A percentile compares a stretch with the other conserved stretches of the same genome.
Evolutionary conservation across 2,329 filamentous ascomycete species (phyloP).

Genomic region (Eurotiales sp.): DNA sequence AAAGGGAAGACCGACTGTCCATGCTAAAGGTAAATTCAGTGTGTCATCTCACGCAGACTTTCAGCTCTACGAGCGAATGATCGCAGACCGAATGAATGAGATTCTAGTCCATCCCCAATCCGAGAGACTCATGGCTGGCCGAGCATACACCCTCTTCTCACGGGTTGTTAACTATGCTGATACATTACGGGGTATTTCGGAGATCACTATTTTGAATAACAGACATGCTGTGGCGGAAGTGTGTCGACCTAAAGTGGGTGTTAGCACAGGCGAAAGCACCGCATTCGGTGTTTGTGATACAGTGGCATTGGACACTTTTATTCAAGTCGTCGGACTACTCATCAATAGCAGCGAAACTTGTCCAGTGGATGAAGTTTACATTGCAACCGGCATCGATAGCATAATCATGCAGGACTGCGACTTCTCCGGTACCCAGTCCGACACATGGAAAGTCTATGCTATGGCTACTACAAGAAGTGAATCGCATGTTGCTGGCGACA

Average conservation of each 20-base stretch:
- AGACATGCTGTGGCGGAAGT: slow-evolving; percentile 7
- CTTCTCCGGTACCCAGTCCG: neutral
- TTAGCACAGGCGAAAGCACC: slow-evolving; percentile 7
- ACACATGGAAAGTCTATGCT: slow-evolving; percentile 11
- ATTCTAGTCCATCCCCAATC: slow-evolving; percentile 9
- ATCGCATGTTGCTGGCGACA: slow-evolving; percentile 10
- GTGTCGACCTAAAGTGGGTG: neutral
- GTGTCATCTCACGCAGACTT: slow-evolving; percentile 5
- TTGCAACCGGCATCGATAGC: slow-evolving; percentile 8
- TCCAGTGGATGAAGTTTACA: slow-evolving; percentile 9
- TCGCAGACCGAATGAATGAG: slow-evolving; percentile 10
- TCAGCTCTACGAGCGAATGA: slow-evolving; percentile 12
- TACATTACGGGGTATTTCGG: slow-evolving; percentile 8
- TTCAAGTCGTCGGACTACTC: slow-evolving; percentile 10
- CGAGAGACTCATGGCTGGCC: slow-evolving; percentile 10
- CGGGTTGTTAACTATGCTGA: slow-evolving; percentile 10
- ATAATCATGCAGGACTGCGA: slow-evolving; percentile 13
- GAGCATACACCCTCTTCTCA: slow-evolving; percentile 13
- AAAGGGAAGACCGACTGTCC: slow-evolving; percentile 3
- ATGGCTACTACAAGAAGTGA: slow-evolving; percentile 4
- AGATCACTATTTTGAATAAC: slow-evolving; percentile 10
- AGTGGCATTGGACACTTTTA: slow-evolving; percentile 8
- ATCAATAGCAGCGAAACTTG: slow-evolving; percentile 12
- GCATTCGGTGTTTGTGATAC: slow-evolving; percentile 8
- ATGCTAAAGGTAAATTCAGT: slow-evolving; percentile 10